Evolutionary conservation across 768 basidiomycete genomes (phyloP).

Genomic region (Leucocoprinus birnbaumii): DNA sequence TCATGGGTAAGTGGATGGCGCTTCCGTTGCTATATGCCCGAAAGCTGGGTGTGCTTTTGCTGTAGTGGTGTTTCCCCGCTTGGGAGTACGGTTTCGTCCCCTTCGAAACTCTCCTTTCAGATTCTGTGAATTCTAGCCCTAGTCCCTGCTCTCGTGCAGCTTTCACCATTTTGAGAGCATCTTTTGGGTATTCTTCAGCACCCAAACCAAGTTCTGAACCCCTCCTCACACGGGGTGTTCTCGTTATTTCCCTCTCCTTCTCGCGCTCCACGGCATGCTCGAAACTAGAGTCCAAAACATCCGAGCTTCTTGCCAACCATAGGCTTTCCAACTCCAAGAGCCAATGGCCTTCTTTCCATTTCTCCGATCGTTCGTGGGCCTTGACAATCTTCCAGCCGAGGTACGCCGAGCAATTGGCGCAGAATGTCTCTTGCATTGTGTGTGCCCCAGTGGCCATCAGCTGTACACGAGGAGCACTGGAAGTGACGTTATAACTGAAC

Average conservation of each 20-base stretch:
- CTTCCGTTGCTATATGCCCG: neutral
- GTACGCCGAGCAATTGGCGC: slow-evolving; percentile 45
- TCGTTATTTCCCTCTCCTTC: neutral
- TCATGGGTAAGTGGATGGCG: slow-evolving; percentile 8
- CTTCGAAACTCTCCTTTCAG: neutral
- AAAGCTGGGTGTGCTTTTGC: neutral
- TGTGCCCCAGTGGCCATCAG: slow-evolving; percentile 65
- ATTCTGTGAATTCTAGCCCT: slow-evolving; percentile 25
- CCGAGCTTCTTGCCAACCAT: slow-evolving; percentile 8
- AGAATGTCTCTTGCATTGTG: slow-evolving; percentile 55
- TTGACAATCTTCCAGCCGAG: slow-evolving; percentile 65
- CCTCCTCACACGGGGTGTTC: neutral
- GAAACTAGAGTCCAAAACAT: slow-evolving; percentile 6
- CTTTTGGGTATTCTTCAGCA: slow-evolving; percentile 15
- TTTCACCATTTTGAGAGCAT: slow-evolving; percentile 18
- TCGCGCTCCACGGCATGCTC: neutral
- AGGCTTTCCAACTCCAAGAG: slow-evolving; percentile 59
- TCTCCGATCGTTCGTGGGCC: slow-evolving; percentile 52
- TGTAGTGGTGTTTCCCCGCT: slow-evolving; percentile 1
- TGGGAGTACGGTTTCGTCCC: slow-evolving; percentile 2
- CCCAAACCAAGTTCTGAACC: slow-evolving; percentile 19
- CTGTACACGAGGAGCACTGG: slow-evolving; percentile 44
- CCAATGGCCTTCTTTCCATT: slow-evolving; percentile 61
- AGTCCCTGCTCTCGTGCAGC: slow-evolving; percentile 33
- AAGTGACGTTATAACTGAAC: slow-evolving; percentile 44